Base-by-base conservation (phyloP, 176 grass and related monocot species). In the Alloteropsis semialata region DNA sequence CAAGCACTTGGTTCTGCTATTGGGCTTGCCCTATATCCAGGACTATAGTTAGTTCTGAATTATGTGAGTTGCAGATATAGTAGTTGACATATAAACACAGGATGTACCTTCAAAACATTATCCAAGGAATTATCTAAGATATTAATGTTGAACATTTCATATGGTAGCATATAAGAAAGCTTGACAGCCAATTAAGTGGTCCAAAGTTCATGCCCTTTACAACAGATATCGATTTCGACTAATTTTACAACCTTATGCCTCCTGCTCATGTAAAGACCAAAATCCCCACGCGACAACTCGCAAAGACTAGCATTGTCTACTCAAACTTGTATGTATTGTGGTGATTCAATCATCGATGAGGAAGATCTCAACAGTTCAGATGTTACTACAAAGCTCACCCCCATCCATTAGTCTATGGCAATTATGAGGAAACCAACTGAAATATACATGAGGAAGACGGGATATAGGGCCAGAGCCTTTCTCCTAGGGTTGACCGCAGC, bases 361-460 rank as follows among this genome's bases (percentile, higher is more conserved):
- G 25, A 92, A 85, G 71, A 68, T 62, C 19, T 79, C 55, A 74
- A 32, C 12, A 42, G 69, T 67, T 48, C 60, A 76, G 69, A 39
- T 65, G 70, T 72, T 65, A 86, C 74, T 75, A 75, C 54, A 45
- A 67, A 72, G 77, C 58, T 85, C 74, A 55, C 3, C 10, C 38
- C 36, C 11, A 24, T 36, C 27, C 53, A 43, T 79, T 84, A 99
- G 81, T 99, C 91, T 63, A 99, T 96, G 50, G 97, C 97, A 67
- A 96, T 96, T 80, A 99, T 99, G 74, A 99, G 85, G 78, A 99
- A 99, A 25, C 87, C 91, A 21, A 99, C 97, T 51, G 97, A 99
- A 74, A 94, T 90, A 62, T 99, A 99, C 93, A 99, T 96, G 69
- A 99, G 97, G 82, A 94, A 96, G 4, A 99, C 97, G 5, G 93